phyloP scores from a whole-genome alignment of 805 yeast species.

The Yamadazyma nakazawae region DNA sequence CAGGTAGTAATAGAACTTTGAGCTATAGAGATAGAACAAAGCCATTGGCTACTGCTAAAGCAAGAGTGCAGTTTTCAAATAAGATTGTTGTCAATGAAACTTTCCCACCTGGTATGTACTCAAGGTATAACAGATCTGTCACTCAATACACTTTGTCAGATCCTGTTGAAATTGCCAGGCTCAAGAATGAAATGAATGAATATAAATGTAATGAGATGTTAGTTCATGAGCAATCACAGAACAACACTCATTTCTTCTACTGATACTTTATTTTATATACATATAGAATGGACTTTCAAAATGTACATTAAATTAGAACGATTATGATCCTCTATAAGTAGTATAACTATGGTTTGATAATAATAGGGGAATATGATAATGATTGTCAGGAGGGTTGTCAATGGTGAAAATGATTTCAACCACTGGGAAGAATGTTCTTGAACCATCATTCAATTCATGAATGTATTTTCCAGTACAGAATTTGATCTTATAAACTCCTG shows the following conservation, averaged over 20 bases:
- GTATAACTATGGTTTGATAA: slow-evolving; percentile 84
- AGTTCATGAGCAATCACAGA: slow-evolving; percentile 59
- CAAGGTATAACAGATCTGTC: slow-evolving; percentile 51
- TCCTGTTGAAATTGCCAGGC: slow-evolving; percentile 48
- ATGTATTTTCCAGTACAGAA: slow-evolving; percentile 76
- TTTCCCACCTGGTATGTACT: slow-evolving; percentile 48
- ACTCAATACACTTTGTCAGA: slow-evolving; percentile 51
- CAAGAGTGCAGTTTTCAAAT: slow-evolving; percentile 43
- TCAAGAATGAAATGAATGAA: slow-evolving; percentile 62
- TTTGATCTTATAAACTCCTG: slow-evolving; percentile 72
- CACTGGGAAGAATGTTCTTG: slow-evolving; percentile 76
- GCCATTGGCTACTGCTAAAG: not conserved
- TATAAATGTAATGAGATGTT: slow-evolving; percentile 65
- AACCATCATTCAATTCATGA: slow-evolving; percentile 22
- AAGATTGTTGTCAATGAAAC: slow-evolving; percentile 51
- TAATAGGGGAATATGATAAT: slow-evolving; percentile 86
- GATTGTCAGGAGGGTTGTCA: slow-evolving; percentile 64
- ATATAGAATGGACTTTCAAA: not conserved
- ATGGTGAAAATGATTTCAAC: slow-evolving; percentile 78
- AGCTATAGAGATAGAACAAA: slow-evolving; percentile 1
- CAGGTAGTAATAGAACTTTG: not conserved
- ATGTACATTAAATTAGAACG: not conserved
- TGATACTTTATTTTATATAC: slow-evolving; percentile 16
- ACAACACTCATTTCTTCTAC: slow-evolving; percentile 64
- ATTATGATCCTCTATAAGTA: slow-evolving; percentile 80